A percentile compares a stretch with the other conserved stretches of the same genome.
phyloP scores from a whole-genome alignment of 805 yeast species.

The Cyberlindnera sargentensis region DNA sequence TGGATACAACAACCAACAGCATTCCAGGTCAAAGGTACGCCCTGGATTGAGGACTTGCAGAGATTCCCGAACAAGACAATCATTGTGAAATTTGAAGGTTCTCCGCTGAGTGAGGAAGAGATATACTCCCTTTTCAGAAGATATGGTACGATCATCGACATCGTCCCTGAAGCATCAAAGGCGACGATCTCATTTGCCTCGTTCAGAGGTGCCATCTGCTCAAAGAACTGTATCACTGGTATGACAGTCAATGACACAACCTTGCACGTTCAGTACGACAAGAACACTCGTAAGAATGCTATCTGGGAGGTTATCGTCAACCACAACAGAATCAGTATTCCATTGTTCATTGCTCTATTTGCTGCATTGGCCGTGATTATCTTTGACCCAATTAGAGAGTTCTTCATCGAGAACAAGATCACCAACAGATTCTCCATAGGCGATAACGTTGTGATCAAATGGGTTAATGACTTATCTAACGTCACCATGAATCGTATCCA shows the following conservation, averaged over 20 bases:
- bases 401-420: conserved; percentile 68
- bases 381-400: conserved; percentile 90
- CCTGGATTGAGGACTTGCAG: conserved; percentile 93
- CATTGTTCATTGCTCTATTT: conserved; percentile 66
- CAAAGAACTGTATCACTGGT: conserved; percentile 89
- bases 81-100: conserved; percentile 70
- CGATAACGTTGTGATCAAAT: conserved; percentile 31
- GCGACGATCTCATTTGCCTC: conserved; percentile 50
- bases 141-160: conserved; percentile 79
- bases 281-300: conserved; percentile 43
- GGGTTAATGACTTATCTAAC: conserved; percentile 27
- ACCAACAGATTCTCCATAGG: conserved; percentile 50
- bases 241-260: conserved; percentile 53
- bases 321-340: conserved; percentile 81
- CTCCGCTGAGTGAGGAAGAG: conserved; percentile 69
- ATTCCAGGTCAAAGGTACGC: conserved; percentile 79
- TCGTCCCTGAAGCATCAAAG: conserved; percentile 44
- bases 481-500: conserved; percentile 30
- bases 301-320: conserved; percentile 52
- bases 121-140: conserved; percentile 76
- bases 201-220: conserved; percentile 68
- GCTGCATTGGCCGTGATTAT: conserved; percentile 79
- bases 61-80: conserved; percentile 62
- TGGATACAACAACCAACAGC: conserved; percentile 46
- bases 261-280: conserved; percentile 69